Percentiles rank a stretch among this genome's conserved stretches.
phyloP scores from a whole-genome alignment of 495 filamentous ascomycete genomes.

The Pseudoneurospora amorphoporcata region DNA sequence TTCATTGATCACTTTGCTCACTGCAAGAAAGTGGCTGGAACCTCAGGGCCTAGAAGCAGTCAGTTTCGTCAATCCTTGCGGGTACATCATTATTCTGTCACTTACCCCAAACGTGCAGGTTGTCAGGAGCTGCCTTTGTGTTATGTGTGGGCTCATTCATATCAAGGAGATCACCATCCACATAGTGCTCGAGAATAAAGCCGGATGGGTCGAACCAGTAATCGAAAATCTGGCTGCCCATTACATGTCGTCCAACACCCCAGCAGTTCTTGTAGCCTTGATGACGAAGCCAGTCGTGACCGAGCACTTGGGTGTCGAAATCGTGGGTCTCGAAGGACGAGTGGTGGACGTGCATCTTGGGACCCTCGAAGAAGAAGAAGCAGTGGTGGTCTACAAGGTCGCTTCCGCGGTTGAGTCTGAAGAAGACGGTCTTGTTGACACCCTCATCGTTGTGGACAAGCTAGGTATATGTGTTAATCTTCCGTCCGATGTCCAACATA shows the following conservation, averaged over 20 bases:
- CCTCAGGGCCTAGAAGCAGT: constrained; percentile 5
- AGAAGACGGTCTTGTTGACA: constrained; percentile 49
- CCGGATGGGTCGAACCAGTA: constrained; percentile 61
- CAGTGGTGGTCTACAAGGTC: constrained; percentile 59
- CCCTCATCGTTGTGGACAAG: constrained; percentile 39
- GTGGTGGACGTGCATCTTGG: constrained; percentile 57
- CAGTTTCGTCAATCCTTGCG: neutral
- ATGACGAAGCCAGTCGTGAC: constrained; percentile 57
- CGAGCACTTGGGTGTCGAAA: constrained; percentile 63
- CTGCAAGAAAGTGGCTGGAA: constrained; percentile 8
- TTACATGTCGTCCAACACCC: constrained; percentile 61
- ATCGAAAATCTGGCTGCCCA: constrained; percentile 59
- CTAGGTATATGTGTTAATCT: constrained; percentile 2
- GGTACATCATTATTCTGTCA: neutral
- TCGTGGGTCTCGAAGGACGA: constrained; percentile 66
- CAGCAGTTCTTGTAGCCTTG: constrained; percentile 59
- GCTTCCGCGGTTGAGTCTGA: constrained; percentile 52
- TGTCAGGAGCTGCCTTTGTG: constrained; percentile 31
- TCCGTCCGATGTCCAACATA: neutral
- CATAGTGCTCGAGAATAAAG: constrained; percentile 55
- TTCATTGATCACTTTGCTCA: neutral
- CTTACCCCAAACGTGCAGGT: constrained; percentile 41
- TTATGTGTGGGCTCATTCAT: constrained; percentile 43
- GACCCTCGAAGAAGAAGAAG: constrained; percentile 53
- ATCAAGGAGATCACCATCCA: constrained; percentile 61